phyloP scores from a whole-genome alignment of 2,329 filamentous ascomycete genomes.

The Fusarium lateritium region DNA sequence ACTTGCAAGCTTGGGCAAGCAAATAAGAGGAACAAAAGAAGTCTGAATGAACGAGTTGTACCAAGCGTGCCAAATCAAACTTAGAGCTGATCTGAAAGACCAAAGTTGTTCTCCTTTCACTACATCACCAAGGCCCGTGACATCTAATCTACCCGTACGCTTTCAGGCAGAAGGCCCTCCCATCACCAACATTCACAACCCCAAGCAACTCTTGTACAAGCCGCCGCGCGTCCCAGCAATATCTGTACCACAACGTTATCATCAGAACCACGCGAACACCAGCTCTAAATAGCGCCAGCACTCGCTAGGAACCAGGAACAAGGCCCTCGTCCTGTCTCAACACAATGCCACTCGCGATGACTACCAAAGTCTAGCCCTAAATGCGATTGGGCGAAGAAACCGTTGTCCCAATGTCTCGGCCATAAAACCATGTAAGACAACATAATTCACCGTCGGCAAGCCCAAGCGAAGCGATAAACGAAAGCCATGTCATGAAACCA shows the following conservation, averaged over 20 bases:
- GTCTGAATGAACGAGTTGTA: background rate
- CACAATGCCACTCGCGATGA: background rate
- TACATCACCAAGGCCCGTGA: background rate
- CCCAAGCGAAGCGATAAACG: conserved; percentile 9
- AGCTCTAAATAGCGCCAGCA: background rate
- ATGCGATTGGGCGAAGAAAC: conserved; percentile 25
- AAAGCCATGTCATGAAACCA: conserved; percentile 8
- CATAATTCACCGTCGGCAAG: conserved; percentile 22
- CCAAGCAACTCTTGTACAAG: conserved; percentile 1
- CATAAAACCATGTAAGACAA: conserved; percentile 6
- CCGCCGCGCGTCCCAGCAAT: conserved; percentile 31
- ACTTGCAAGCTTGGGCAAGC: no score
- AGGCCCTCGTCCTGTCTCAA: background rate
- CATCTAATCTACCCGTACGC: background rate
- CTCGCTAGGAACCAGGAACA: background rate
- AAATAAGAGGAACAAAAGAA: background rate
- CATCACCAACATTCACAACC: background rate
- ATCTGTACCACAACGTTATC: conserved; percentile 15
- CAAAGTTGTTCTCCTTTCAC: background rate
- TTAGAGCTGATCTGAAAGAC: no score
- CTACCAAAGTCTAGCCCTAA: conserved; percentile 2
- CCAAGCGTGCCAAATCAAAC: background rate
- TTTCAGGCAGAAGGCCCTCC: background rate
- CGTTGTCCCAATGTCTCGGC: conserved; percentile 27
- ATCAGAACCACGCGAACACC: background rate